Evolutionary conservation across 352 stramenopile species (phyloP), one percentile per base, ranked within the genome.

Genomic region (Globisporangium parvum): DNA sequence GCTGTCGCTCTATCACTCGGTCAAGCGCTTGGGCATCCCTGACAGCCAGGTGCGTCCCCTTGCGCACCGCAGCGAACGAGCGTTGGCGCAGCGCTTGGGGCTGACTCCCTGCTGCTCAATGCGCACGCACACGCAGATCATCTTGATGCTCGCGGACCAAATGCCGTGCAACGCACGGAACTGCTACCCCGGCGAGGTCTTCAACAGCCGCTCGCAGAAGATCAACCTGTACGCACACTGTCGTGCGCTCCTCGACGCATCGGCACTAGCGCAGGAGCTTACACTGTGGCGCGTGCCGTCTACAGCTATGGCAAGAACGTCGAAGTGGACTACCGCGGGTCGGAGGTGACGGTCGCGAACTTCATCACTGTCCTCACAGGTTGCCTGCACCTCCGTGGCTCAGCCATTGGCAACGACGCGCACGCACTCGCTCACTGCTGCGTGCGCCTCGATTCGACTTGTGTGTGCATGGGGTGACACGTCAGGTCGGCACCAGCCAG

Each of bases 121-220:
- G 37, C 15, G 10, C 44, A 14, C 49, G 18, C n/a, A 31, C n/a
- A 4, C 18, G 37, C 66, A 94, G 71, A 98, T 98, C 67, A 93
- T 97, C 55, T 64, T 98, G 39, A 93, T 98, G 92, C 76, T 98
- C n/a, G 95, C 91, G 3, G 93, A 98, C 72, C 93, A 98, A 85
- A 97, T 98, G 73, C 87, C 90, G 15, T 97, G 90, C 77, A 96
- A 97, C 57, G 69, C 86, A 21, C 74, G 87, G 50, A 97, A 97
- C 59, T 91, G 88, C 65, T 96, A 93, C 63, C 85, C 87, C 8
- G 90, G 88, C 12, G 71, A 96, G 64, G 80, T 96, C 14, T 97
- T 95, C 59, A 96, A 96, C 62, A 94, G 82, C 55, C 81, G 85
- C 47, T 80, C 85, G 44, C 80, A 96, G 64, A 87, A 95, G 59